A percentile compares a stretch with the other conserved stretches of the same genome.
Evolutionary conservation across 768 basidiomycete genomes (phyloP).

Genomic region (Pisolithus orientalis): DNA sequence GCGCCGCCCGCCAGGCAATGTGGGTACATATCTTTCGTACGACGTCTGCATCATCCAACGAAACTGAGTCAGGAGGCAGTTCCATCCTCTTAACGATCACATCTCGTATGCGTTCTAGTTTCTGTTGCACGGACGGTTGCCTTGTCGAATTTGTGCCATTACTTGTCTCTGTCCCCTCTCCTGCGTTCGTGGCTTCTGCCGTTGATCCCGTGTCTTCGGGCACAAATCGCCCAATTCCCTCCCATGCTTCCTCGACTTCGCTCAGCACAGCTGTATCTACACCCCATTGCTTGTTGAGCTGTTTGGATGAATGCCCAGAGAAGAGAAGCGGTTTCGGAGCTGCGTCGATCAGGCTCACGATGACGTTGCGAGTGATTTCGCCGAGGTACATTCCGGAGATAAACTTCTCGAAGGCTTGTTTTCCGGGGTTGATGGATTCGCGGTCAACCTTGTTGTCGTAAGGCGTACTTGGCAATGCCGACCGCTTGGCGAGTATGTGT

Average conservation of each 20-base stretch:
- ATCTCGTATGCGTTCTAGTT: constrained; percentile 49
- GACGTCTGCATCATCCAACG: constrained; percentile 61
- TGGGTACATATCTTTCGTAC: constrained; percentile 75
- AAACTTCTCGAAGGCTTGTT: constrained; percentile 96
- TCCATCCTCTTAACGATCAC: constrained; percentile 60
- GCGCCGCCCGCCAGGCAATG: constrained; percentile 77
- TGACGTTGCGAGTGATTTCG: constrained; percentile 82
- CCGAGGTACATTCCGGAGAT: constrained; percentile 99
- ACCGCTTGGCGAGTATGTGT: constrained; percentile 44
- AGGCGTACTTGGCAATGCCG: constrained; percentile 78
- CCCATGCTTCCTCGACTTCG: constrained; percentile 73
- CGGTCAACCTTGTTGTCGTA: constrained; percentile 93
- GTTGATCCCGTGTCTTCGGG: constrained; percentile 13
- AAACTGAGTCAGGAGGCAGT: constrained; percentile 46
- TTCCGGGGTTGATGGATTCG: constrained; percentile 86
- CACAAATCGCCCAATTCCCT: constrained; percentile 31
- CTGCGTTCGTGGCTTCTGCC: background rate
- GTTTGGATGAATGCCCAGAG: constrained; percentile 62
- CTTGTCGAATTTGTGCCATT: background rate
- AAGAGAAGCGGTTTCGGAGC: constrained; percentile 71
- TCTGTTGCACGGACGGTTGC: constrained; percentile 13
- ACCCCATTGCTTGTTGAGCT: constrained; percentile 87
- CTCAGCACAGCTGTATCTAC: constrained; percentile 93
- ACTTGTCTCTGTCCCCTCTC: background rate
- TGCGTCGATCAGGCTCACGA: constrained; percentile 77